Evolutionary conservation across 106 monocot species (phyloP), one percentile per base, ranked within the genome.

Genomic region (Acorus calamus): DNA sequence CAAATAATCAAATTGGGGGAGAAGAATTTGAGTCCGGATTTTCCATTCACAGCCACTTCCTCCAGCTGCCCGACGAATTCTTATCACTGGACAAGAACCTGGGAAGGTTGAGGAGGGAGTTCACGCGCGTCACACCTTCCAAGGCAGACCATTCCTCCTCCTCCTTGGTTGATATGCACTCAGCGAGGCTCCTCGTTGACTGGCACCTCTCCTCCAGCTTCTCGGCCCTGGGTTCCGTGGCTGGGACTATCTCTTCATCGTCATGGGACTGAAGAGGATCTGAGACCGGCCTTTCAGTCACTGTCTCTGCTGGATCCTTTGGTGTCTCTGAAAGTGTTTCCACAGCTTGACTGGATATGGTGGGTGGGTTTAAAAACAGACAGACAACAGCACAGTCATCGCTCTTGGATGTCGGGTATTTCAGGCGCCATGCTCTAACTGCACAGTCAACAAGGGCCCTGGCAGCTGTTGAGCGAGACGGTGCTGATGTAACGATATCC

Each of bases 121-220:
- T 93, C 3, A 86, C 88, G 52, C 93, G 62, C 1, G 93, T 93
- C 10, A 93, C 78, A 55, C 88, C 93, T 71, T 93, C 85, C 0
- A 93, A 67, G 3, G 89, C 93, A 42, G 93, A 83, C 93, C 93
- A 93, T 68, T 93, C 85, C 57, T 93, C 93, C 9, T 93, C 89
- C 47, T 86, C 93, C 3, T 73, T 60, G 49, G 63, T 75, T 4
- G 76, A 75, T 63, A 93, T 76, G 65, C 85, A 93, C 52, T 93
- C 88, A 7, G 82, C 88, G 8, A 93, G 80, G 66, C 80, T 83
- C 67, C 78, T 80, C n/a, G 76, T 75, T 3, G 91, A 91, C 6
- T 79, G 76, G 13, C 75, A 73, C 41, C 73, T 81, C n/a, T 72
- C 83, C 4, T 71, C 60, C 54, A 65, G 7, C 48, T 69, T 77